Evolutionary conservation across 495 filamentous ascomycete species (phyloP).

Genomic region (Aspergillus olivimuriae): DNA sequence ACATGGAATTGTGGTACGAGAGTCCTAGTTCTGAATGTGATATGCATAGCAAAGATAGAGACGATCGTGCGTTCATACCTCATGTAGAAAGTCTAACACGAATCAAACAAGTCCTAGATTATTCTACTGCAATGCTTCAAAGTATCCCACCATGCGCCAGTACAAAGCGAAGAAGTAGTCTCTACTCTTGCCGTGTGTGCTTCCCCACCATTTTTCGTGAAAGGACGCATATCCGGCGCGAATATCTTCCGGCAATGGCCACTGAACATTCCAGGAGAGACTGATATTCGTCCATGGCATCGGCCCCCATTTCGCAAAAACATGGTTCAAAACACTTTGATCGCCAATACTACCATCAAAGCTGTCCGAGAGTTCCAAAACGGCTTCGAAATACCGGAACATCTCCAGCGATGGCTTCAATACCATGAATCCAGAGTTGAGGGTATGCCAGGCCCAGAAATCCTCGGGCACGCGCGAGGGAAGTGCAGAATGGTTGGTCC

Average conservation of each 20-base stretch:
- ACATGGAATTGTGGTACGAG: too few relatives aligned
- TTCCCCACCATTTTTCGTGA: slow-evolving; percentile 9
- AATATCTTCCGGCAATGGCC: slow-evolving; percentile 3
- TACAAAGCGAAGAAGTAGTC: not conserved
- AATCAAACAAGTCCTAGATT: too few relatives aligned
- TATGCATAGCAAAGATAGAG: too few relatives aligned
- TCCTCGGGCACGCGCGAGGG: not conserved
- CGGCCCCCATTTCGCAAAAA: not conserved
- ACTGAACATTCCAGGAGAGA: slow-evolving; percentile 1
- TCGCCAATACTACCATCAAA: slow-evolving; percentile 4
- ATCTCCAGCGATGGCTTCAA: slow-evolving; percentile 1
- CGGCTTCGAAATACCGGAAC: not conserved
- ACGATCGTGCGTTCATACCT: too few relatives aligned
- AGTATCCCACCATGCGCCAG: slow-evolving; percentile 1
- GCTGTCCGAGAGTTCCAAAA: not conserved
- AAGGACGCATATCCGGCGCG: slow-evolving; percentile 1
- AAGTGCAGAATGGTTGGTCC: slow-evolving; percentile 1
- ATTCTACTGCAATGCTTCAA: too few relatives aligned
- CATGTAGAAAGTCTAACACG: too few relatives aligned
- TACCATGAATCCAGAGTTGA: slow-evolving; percentile 5
- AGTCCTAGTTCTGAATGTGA: too few relatives aligned
- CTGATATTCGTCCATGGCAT: slow-evolving; percentile 6
- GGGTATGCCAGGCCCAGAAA: slow-evolving; percentile 2
- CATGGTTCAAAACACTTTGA: slow-evolving; percentile 6
- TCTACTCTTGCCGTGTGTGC: not conserved